These are phyloP conservation scores for Myochromella boudieri DNA, from an alignment of 768 basidiomycete species.

Conservation along the genomic window DNA sequence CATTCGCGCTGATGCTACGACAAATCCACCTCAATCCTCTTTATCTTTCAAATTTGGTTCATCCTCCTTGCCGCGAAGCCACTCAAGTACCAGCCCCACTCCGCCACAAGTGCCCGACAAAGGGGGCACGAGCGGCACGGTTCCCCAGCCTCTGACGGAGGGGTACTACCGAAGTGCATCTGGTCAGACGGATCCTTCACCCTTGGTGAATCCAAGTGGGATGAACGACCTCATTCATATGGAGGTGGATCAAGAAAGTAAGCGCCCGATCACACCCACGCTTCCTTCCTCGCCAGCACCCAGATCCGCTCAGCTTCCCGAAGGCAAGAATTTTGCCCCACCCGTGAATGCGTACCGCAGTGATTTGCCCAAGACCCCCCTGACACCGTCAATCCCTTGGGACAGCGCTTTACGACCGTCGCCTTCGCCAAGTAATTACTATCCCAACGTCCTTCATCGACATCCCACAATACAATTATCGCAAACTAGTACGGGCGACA, in stretches of 20 bases:
- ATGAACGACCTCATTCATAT: slow-evolving; percentile 13
- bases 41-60: slow-evolving; percentile 25
- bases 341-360: neutral
- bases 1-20: neutral
- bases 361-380: neutral
- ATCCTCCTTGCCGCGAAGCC: slow-evolving; percentile 11
- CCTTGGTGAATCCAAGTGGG: neutral
- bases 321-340: neutral
- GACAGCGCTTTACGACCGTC: slow-evolving; percentile 4
- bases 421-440: slow-evolving; percentile 13
- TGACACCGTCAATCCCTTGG: slow-evolving; percentile 10
- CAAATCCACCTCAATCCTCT: slow-evolving; percentile 24
- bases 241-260: slow-evolving; percentile 15
- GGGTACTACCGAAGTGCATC: neutral
- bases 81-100: slow-evolving; percentile 3
- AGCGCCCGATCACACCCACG: slow-evolving; percentile 9
- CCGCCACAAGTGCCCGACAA: slow-evolving; percentile 1
- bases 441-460: slow-evolving; percentile 11
- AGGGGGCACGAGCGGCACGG: slow-evolving; percentile 1
- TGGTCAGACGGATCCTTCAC: neutral
- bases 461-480: slow-evolving; percentile 11
- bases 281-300: neutral
- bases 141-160: neutral
- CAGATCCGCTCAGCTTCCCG: slow-evolving; percentile 4
- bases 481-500: slow-evolving; percentile 10